Evolutionary conservation across 805 yeast genomes (phyloP).

Genomic region (Candida caryicola): DNA sequence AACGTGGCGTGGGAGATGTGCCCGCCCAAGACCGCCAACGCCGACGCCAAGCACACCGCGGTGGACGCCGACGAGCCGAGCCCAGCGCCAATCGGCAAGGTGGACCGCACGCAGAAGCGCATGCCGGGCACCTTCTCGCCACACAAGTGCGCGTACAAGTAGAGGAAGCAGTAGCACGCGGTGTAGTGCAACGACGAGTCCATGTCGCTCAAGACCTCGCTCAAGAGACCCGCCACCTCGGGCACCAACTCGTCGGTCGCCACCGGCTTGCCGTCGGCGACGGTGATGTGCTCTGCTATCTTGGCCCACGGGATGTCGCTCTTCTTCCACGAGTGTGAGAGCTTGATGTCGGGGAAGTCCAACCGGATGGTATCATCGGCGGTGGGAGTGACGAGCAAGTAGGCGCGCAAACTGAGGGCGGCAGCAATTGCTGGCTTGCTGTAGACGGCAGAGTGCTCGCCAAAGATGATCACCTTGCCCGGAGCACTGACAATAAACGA

Average conservation of each 20-base stretch:
- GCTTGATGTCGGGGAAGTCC: conserved; percentile 80
- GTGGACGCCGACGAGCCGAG: conserved; percentile 92
- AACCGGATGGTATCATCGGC: conserved; percentile 47
- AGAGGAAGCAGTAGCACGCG: conserved; percentile 82
- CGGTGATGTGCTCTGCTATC: conserved; percentile 19
- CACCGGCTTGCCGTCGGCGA: conserved; percentile 22
- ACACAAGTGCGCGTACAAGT: conserved; percentile 65
- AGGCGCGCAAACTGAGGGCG: conserved; percentile 82
- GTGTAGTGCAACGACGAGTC: conserved; percentile 61
- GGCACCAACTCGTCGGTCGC: conserved; percentile 57
- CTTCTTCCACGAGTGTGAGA: conserved; percentile 62
- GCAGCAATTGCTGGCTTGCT: conserved; percentile 96
- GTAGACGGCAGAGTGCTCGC: conserved; percentile 95
- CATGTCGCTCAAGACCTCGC: conserved; percentile 43
- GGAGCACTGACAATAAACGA: conserved; percentile 89
- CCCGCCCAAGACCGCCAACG: conserved; percentile 60
- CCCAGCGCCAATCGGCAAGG: conserved; percentile 95
- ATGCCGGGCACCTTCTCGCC: conserved; percentile 44
- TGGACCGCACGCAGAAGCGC: conserved; percentile 68
- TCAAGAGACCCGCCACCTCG: conserved; percentile 51
- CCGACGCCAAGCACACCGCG: conserved; percentile 79
- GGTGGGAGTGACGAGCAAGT: conserved; percentile 59
- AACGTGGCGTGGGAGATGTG: conserved; percentile 44
- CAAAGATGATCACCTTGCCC: conserved; percentile 92
- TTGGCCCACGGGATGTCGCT: conserved; percentile 60